Conservation (phyloP, 306 rosid genomes). For the Sphenostylis stenocarpa region DNA sequence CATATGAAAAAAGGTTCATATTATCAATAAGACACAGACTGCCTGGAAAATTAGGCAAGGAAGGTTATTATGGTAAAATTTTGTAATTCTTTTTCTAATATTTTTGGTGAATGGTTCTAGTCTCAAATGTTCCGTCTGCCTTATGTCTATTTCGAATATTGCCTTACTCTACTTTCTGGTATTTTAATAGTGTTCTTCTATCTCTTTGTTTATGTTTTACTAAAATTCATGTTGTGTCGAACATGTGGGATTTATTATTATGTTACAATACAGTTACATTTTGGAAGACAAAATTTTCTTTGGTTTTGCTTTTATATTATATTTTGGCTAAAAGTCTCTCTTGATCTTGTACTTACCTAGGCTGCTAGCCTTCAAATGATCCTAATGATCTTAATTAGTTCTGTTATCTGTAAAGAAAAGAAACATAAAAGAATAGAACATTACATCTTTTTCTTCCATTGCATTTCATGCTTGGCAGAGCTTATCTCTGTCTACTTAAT, state of each 20-base stretch:
- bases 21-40: slow-evolving; percentile 19
- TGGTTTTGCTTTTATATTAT: slow-evolving; percentile 22
- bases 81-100: not conserved
- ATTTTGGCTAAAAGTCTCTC: not conserved
- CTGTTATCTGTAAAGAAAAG: slow-evolving; percentile 7
- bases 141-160: slow-evolving; percentile 13
- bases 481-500: not conserved
- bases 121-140: slow-evolving; percentile 11
- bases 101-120: slow-evolving; percentile 8
- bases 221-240: slow-evolving; percentile 5
- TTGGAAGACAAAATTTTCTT: not conserved
- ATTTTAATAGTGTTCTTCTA: not conserved
- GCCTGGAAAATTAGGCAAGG: slow-evolving; percentile 24
- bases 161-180: slow-evolving; percentile 1
- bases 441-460: not conserved
- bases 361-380: not conserved
- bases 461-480: slow-evolving; percentile 5
- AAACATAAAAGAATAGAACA: slow-evolving; percentile 9
- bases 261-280: slow-evolving; percentile 11
- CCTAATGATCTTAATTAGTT: slow-evolving; percentile 19
- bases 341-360: not conserved
- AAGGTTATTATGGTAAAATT: slow-evolving; percentile 20
- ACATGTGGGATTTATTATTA: slow-evolving; percentile 12
- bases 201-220: not conserved
- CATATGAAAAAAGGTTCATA: not conserved